Evolutionary conservation across 345 rosid species (phyloP).

Genomic region (Dipteronia dyeriana): DNA sequence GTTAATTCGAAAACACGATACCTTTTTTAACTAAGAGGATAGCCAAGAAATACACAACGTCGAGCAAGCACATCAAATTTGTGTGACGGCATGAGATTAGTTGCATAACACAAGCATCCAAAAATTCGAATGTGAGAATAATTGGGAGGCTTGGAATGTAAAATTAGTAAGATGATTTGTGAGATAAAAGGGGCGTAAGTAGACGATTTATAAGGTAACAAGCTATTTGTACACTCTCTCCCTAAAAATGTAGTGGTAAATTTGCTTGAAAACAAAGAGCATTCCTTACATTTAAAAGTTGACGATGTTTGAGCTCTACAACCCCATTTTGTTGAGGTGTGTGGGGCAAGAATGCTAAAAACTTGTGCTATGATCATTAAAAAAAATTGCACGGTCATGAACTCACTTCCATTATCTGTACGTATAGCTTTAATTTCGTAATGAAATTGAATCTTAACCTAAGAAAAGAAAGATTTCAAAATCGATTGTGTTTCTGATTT

Average conservation of each 20-base stretch:
- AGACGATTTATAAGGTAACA: neutral
- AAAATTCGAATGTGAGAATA: neutral
- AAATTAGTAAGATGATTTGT: neutral
- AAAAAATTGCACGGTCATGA: neutral
- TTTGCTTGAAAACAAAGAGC: neutral
- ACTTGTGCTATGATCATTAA: neutral
- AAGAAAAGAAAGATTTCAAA: neutral
- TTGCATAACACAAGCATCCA: neutral
- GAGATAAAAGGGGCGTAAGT: neutral
- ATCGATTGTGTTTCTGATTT: neutral
- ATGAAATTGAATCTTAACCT: conserved; percentile 11
- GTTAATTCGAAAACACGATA: neutral
- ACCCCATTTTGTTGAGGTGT: conserved; percentile 7
- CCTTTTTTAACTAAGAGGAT: conserved; percentile 9
- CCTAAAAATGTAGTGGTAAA: neutral
- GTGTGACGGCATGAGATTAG: neutral
- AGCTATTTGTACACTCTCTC: neutral
- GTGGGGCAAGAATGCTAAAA: conserved; percentile 13
- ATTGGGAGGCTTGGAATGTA: neutral
- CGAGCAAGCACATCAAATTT: neutral
- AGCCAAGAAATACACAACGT: neutral
- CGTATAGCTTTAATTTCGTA: neutral
- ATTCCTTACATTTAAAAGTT: neutral
- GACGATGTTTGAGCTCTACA: conserved; percentile 8
- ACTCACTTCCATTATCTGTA: conserved; percentile 9